These are phyloP conservation scores for Ophiorrhiza pumila DNA, from an alignment of 257 asterid genomes.

Conservation along the genomic window DNA sequence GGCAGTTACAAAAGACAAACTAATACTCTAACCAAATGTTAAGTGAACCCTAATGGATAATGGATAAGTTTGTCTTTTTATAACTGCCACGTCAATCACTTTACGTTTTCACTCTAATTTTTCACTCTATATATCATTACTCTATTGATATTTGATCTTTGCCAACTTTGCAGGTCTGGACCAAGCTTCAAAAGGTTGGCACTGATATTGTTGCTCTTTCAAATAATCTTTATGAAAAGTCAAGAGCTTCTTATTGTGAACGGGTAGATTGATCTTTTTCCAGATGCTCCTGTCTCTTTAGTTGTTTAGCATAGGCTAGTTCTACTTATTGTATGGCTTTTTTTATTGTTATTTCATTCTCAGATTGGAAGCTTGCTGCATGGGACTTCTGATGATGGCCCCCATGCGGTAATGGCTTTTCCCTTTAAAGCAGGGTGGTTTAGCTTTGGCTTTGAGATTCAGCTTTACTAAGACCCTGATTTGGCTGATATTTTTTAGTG, in stretches of 20 bases:
- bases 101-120: too few species aligned
- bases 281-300: slow-evolving; percentile 19
- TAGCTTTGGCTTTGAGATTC: neutral
- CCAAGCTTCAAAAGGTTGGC: slow-evolving; percentile 61
- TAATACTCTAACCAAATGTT: too few species aligned
- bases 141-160: slow-evolving; percentile 3
- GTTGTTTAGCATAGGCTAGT: neutral
- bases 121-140: too few species aligned
- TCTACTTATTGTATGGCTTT: too few species aligned
- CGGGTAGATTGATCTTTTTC: slow-evolving; percentile 49
- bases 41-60: too few species aligned
- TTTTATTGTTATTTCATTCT: slow-evolving; percentile 12
- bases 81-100: too few species aligned
- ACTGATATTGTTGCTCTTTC: slow-evolving; percentile 55
- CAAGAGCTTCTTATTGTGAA: slow-evolving; percentile 46
- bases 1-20: too few species aligned
- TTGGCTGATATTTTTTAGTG: neutral
- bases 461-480: neutral
- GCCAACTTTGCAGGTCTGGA: slow-evolving; percentile 53
- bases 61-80: too few species aligned
- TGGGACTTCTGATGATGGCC: slow-evolving; percentile 34
- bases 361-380: slow-evolving; percentile 40
- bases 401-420: slow-evolving; percentile 32
- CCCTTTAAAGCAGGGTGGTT: neutral
- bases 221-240: slow-evolving; percentile 57